Evolutionary conservation across 2,329 filamentous ascomycete species (phyloP).

Genomic region (Chaetothyriales sp.): DNA sequence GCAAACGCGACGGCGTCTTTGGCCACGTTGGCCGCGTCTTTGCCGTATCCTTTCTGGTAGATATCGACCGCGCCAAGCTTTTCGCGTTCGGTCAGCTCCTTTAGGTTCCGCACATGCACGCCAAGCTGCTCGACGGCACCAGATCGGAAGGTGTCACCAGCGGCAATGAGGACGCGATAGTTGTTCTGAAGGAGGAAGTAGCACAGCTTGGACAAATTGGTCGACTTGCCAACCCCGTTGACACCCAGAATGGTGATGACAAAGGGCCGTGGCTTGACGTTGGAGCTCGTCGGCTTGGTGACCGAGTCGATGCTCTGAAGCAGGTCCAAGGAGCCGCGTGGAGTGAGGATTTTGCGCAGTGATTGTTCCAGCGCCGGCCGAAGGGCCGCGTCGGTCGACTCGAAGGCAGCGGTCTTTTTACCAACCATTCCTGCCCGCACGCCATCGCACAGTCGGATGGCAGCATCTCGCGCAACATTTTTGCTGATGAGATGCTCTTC

Average conservation of each 20-base stretch:
- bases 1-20: slow-evolving; percentile 84
- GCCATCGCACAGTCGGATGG: slow-evolving; percentile 75
- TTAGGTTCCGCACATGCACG: slow-evolving; percentile 86
- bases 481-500: slow-evolving; percentile 88
- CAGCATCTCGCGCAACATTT: slow-evolving; percentile 91
- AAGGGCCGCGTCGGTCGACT: slow-evolving; percentile 72
- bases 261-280: slow-evolving; percentile 62
- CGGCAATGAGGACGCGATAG: slow-evolving; percentile 84
- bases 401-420: slow-evolving; percentile 82
- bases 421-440: slow-evolving; percentile 83
- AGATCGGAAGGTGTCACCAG: slow-evolving; percentile 92
- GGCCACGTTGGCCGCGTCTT: slow-evolving; percentile 89
- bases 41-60: slow-evolving; percentile 95
- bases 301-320: slow-evolving; percentile 82
- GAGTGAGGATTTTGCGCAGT: slow-evolving; percentile 86
- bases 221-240: slow-evolving; percentile 96
- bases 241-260: slow-evolving; percentile 97
- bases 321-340: slow-evolving; percentile 85
- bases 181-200: slow-evolving; percentile 97
- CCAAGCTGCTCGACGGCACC: slow-evolving; percentile 94
- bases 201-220: slow-evolving; percentile 93
- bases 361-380: slow-evolving; percentile 82
- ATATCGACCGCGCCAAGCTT: slow-evolving; percentile 69
- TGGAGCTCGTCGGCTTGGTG: slow-evolving; percentile 50
- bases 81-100: slow-evolving; percentile 74